Conservation (phyloP, 2,329 filamentous ascomycete species). For the Clonostachys byssicola region DNA sequence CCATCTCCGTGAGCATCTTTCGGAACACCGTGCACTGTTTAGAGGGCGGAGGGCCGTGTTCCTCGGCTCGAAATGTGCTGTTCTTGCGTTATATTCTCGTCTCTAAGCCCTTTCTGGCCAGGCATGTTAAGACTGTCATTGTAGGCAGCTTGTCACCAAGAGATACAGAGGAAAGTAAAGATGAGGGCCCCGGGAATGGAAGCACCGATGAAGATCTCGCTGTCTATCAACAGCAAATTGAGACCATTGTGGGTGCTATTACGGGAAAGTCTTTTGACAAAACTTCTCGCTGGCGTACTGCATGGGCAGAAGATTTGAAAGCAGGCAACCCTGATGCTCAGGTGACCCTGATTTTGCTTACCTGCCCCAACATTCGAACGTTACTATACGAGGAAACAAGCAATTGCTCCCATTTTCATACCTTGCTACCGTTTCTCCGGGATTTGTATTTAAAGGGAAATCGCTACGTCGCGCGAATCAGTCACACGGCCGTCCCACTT, state of each 20-base stretch:
- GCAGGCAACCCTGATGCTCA: not conserved
- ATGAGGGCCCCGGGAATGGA: not conserved
- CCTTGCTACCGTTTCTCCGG: too few relatives aligned
- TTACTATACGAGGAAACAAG: too few relatives aligned
- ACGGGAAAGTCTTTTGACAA: too few relatives aligned
- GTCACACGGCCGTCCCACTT: too few relatives aligned
- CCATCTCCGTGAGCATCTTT: not conserved
- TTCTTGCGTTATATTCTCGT: not conserved
- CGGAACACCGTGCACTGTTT: too few relatives aligned
- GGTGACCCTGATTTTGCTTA: too few relatives aligned
- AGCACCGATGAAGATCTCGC: not conserved
- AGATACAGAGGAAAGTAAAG: not conserved
- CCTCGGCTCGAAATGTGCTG: too few relatives aligned
- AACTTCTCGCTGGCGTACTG: not conserved
- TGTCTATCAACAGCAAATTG: not conserved
- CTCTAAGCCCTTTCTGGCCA: not conserved
- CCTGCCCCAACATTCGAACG: too few relatives aligned
- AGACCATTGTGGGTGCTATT: not conserved
- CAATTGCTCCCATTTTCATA: too few relatives aligned
- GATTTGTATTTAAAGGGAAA: too few relatives aligned
- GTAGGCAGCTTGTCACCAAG: not conserved
- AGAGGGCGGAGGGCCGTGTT: too few relatives aligned
- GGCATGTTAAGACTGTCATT: not conserved
- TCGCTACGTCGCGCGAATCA: too few relatives aligned
- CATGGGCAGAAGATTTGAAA: not conserved